Evolutionary conservation across 208 protist species (phyloP).

Genomic region (Tritrichomonas foetus): DNA sequence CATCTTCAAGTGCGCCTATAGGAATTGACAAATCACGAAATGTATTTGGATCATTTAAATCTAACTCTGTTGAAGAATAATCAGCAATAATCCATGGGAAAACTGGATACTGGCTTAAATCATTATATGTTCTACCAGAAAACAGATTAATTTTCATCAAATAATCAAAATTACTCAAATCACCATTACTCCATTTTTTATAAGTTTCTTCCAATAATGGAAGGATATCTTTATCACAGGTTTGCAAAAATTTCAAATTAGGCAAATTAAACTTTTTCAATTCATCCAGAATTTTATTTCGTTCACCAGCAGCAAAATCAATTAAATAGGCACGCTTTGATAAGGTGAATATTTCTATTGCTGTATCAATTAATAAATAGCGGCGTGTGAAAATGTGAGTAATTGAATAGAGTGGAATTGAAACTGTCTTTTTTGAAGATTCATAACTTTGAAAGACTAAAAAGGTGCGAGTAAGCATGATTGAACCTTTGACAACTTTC

Average conservation of each 20-base stretch:
- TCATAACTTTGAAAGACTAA: not conserved
- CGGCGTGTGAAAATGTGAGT: not conserved
- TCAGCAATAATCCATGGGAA: constrained; percentile 59
- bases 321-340: not conserved
- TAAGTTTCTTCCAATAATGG: not conserved
- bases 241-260: not conserved
- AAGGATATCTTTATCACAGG: not conserved
- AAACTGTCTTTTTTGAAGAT: not conserved
- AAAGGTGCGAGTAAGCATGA: not conserved
- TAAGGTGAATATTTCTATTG: not conserved
- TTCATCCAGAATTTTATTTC: constrained; percentile 10
- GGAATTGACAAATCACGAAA: constrained; percentile 59
- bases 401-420: not conserved
- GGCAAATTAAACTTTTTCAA: not conserved
- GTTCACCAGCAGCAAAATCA: not conserved
- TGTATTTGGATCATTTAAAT: constrained; percentile 46
- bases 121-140: constrained; percentile 85
- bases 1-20: constrained; percentile 46
- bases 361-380: not conserved
- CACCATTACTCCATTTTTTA: not conserved
- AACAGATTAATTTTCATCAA: constrained; percentile 91
- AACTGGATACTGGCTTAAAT: constrained; percentile 78
- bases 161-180: constrained; percentile 88
- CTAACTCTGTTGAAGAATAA: constrained; percentile 48
- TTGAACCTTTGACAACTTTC: not conserved